Percentiles rank a stretch among this genome's conserved stretches.
Evolutionary conservation across 2,329 filamentous ascomycete genomes (phyloP).

Genomic region (Clonostachys rosea): DNA sequence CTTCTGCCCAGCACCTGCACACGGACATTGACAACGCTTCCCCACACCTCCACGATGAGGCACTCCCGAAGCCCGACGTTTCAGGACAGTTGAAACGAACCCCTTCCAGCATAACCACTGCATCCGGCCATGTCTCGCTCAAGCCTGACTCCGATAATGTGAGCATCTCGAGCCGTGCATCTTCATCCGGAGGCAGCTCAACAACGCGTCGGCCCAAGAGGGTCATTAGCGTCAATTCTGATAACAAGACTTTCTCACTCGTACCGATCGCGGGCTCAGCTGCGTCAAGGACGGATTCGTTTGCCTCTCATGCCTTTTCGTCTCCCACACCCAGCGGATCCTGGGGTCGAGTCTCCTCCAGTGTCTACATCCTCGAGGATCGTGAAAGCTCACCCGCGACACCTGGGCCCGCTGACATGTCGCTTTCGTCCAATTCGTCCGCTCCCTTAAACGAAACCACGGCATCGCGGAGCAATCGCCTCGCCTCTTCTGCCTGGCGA

Average conservation of each 20-base stretch:
- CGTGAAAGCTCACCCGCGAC: constrained; percentile 44
- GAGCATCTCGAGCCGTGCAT: constrained; percentile 1
- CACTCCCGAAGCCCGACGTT: constrained; percentile 2
- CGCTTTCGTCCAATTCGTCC: too few relatives aligned
- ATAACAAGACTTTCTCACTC: constrained; percentile 58
- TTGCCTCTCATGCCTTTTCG: constrained; percentile 34
- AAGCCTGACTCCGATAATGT: constrained; percentile 2
- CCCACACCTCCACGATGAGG: not conserved
- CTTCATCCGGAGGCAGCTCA: constrained; percentile 1
- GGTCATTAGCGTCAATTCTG: constrained; percentile 45
- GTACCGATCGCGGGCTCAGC: constrained; percentile 22
- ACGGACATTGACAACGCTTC: too few relatives aligned
- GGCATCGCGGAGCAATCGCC: not conserved
- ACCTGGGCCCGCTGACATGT: constrained; percentile 11
- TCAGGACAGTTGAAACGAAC: constrained; percentile 4
- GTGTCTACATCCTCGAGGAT: constrained; percentile 41
- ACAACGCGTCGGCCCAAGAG: constrained; percentile 16
- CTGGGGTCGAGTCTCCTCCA: constrained; percentile 39
- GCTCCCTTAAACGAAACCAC: too few relatives aligned
- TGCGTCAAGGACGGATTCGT: constrained; percentile 15
- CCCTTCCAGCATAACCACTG: not conserved
- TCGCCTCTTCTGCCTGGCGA: constrained; percentile 35
- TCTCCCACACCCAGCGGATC: constrained; percentile 40
- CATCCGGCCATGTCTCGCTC: not conserved
- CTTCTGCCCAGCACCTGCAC: too few relatives aligned